Evolutionary conservation across 495 filamentous ascomycete genomes (phyloP).

Genomic region (Daldinia caldariorum): DNA sequence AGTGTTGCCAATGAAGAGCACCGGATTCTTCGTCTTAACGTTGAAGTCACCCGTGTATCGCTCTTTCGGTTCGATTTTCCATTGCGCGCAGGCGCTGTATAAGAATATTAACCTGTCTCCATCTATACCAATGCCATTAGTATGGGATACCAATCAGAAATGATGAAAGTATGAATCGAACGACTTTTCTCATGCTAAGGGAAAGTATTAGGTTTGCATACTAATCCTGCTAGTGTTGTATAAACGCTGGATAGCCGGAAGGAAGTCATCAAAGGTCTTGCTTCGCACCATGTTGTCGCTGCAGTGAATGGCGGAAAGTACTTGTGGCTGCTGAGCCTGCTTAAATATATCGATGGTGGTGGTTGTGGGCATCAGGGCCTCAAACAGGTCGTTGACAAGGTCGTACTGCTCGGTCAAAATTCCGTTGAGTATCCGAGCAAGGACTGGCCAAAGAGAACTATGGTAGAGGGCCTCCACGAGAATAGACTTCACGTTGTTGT

Average conservation of each 20-base stretch:
- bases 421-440: slow-evolving; percentile 38
- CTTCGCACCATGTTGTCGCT: slow-evolving; percentile 39
- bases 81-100: slow-evolving; percentile 51
- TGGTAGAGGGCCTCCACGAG: slow-evolving; percentile 42
- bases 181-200: neutral
- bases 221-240: slow-evolving; percentile 32
- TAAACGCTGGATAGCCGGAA: slow-evolving; percentile 29
- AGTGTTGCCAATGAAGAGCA: slow-evolving; percentile 57
- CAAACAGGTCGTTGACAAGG: neutral
- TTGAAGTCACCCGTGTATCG: slow-evolving; percentile 53
- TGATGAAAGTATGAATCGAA: neutral
- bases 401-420: slow-evolving; percentile 38
- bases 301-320: slow-evolving; percentile 42
- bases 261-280: slow-evolving; percentile 39
- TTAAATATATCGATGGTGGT: slow-evolving; percentile 6
- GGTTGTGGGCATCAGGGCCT: neutral
- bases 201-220: neutral
- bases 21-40: slow-evolving; percentile 56
- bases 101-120: slow-evolving; percentile 35
- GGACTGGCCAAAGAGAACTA: slow-evolving; percentile 38
- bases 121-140: slow-evolving; percentile 30
- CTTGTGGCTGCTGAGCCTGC: neutral
- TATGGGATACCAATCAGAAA: neutral
- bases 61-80: slow-evolving; percentile 58
- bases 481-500: slow-evolving; percentile 35